phyloP scores from a whole-genome alignment of 768 basidiomycete species.

The Leccinum uliginosum region DNA sequence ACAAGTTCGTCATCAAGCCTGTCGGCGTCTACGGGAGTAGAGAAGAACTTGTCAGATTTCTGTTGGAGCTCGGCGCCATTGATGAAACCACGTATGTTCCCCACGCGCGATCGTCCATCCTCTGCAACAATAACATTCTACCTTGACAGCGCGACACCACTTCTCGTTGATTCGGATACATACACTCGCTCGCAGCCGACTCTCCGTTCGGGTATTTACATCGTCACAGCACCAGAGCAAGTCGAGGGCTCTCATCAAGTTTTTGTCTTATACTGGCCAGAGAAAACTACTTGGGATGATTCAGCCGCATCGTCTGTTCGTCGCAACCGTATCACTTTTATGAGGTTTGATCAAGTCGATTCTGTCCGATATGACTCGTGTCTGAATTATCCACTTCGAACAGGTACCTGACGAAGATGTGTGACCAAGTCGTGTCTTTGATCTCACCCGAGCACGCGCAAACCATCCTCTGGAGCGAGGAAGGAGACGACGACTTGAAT shows the following conservation, averaged over 20 bases:
- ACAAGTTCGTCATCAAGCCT: constrained; percentile 42
- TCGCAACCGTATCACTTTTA: constrained; percentile 56
- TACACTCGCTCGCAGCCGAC: constrained; percentile 2
- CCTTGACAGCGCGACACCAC: constrained; percentile 9
- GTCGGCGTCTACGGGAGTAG: constrained; percentile 57
- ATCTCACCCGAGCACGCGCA: constrained; percentile 45
- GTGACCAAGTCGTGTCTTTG: constrained; percentile 51
- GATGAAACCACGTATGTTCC: constrained; percentile 37
- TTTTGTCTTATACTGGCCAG: constrained; percentile 60
- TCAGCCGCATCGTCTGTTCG: constrained; percentile 38
- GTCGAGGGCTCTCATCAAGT: constrained; percentile 19
- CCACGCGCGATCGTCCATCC: neutral
- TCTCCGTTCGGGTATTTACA: constrained; percentile 23
- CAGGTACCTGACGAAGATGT: constrained; percentile 58
- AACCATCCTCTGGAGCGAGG: constrained; percentile 42
- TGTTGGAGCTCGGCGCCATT: constrained; percentile 35
- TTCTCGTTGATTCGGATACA: constrained; percentile 10
- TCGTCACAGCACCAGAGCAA: constrained; percentile 8
- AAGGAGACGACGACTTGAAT: constrained; percentile 25
- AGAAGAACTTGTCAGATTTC: constrained; percentile 44
- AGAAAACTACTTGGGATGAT: constrained; percentile 56
- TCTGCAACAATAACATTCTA: neutral
- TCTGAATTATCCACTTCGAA: neutral
- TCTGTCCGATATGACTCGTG: neutral
- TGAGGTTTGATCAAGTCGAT: constrained; percentile 40